Evolutionary conservation across 75 land plant genomes (phyloP).

Genomic region (Gnetum montanum): DNA sequence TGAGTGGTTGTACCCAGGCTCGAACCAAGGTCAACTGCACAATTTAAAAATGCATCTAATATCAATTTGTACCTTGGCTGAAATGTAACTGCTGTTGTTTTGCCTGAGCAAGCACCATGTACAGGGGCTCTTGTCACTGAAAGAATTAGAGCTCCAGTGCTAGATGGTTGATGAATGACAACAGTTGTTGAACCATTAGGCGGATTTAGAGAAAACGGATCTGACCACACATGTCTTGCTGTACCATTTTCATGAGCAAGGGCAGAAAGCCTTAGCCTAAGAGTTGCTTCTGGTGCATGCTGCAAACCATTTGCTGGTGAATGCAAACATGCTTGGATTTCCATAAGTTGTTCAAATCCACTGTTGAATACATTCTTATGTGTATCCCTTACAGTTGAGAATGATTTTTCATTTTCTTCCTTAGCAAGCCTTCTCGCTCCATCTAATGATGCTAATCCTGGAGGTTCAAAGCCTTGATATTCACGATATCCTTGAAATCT

Average conservation of each 20-base stretch:
- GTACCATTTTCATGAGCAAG: constrained; percentile 6
- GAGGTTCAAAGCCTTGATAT: neutral
- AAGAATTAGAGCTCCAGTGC: constrained; percentile 43
- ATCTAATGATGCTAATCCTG: constrained; percentile 2
- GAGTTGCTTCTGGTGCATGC: constrained; percentile 39
- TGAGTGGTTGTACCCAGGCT: too few species aligned
- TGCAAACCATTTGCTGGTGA: constrained; percentile 30
- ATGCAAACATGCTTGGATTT: constrained; percentile 38
- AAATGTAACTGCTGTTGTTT: constrained; percentile 62
- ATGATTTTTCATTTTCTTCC: neutral
- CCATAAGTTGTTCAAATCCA: constrained; percentile 1
- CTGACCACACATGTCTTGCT: constrained; percentile 48
- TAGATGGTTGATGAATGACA: constrained; percentile 45
- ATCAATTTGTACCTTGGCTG: constrained; percentile 94
- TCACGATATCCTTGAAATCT: neutral
- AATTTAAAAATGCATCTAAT: too few species aligned
- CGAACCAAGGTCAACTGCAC: too few species aligned
- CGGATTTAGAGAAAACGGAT: constrained; percentile 64
- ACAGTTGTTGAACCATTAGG: constrained; percentile 65
- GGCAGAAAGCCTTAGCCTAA: constrained; percentile 25
- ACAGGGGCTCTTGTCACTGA: constrained; percentile 60
- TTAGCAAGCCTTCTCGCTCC: neutral
- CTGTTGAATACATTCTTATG: neutral
- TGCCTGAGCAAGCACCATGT: constrained; percentile 52
- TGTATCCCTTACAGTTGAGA: neutral